Percentiles rank a stretch among this genome's conserved stretches.
These are phyloP conservation scores for Hericium rajendrae DNA, from an alignment of 768 basidiomycete genomes.

Conservation along the genomic window DNA sequence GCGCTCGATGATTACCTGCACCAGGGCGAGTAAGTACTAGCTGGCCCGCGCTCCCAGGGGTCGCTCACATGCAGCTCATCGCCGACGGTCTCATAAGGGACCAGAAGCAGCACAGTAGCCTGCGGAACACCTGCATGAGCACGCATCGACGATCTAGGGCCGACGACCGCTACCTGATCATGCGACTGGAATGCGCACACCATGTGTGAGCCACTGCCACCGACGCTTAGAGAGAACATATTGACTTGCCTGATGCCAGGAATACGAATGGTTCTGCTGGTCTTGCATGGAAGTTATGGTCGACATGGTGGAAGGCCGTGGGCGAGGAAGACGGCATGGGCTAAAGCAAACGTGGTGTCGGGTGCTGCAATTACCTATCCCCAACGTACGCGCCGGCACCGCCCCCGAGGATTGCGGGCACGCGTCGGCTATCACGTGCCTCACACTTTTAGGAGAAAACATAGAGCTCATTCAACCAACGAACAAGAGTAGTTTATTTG, in stretches of 20 bases:
- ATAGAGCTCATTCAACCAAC: background rate
- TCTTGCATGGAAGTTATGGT: conserved; percentile 7
- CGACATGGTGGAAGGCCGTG: background rate
- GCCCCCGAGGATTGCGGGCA: background rate
- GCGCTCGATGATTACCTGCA: conserved; percentile 63
- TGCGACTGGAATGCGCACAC: conserved; percentile 46
- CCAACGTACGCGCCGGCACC: background rate
- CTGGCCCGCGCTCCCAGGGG: background rate
- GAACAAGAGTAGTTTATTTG: no score
- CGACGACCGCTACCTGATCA: conserved; percentile 54
- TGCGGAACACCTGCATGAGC: conserved; percentile 23
- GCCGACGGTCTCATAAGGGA: conserved; percentile 61
- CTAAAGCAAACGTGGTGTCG: no score
- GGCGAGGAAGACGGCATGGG: no score
- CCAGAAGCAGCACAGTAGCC: conserved; percentile 70
- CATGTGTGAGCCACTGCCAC: conserved; percentile 3
- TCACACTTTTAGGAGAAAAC: background rate
- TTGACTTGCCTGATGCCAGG: conserved; percentile 74
- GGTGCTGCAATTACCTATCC: no score
- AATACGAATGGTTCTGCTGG: conserved; percentile 38
- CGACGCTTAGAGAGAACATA: no score
- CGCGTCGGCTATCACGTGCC: background rate
- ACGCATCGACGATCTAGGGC: conserved; percentile 4
- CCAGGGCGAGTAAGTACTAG: background rate
- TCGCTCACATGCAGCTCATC: conserved; percentile 58